Base-by-base conservation (phyloP, 371 early-diverging fungal species). In the Zopfochytrium polystomum region DNA sequence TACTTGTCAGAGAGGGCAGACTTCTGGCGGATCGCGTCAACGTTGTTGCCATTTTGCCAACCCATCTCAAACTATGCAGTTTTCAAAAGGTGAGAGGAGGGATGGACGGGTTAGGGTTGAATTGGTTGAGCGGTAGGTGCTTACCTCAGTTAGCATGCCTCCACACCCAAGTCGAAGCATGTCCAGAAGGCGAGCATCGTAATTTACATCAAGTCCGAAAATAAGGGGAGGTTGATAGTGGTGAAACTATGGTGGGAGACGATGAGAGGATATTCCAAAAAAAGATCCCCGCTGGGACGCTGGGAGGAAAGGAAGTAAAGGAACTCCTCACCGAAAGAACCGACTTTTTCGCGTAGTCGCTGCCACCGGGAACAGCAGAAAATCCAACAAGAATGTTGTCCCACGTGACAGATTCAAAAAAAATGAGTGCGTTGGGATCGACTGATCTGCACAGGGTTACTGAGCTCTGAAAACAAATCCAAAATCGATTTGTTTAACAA, bases 381-480 rank as follows among this genome's bases (percentile, higher is more conserved):
- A 80, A 82, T 0, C 80, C 80, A 7, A 63, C 68, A 2, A 15
- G 0, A 77, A 60, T 2, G n/a, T n/a, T n/a, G n/a, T n/a, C n/a
- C n/a, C n/a, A n/a, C n/a, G n/a, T n/a, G n/a, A n/a, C n/a, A n/a
- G 78, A 76, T 44, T 80, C 83, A 53, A 80, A 80, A 49, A 76
- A 70, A 31, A 80, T 76, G 32, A 82, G 62, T 0, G 80, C 76
- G n/a, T 74, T 66, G 15, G 65, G 65, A 38, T 82, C 83, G 5
- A 77, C 79, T 3, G 68, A 50, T n/a, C 81, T 67, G 51, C 78
- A 77, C 2, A 65, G 53, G 33, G 33, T 18, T 55, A 2, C 18
- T 22, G 9, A 18, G 2, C 25, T 2, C 9, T 18, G 3, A 32
- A 44, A 18, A 20, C 18, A 38, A 38, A 1, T 32, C 13, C 18